Base-by-base conservation (phyloP, 805 yeast species). In the Wickerhamomyces silvicola region DNA sequence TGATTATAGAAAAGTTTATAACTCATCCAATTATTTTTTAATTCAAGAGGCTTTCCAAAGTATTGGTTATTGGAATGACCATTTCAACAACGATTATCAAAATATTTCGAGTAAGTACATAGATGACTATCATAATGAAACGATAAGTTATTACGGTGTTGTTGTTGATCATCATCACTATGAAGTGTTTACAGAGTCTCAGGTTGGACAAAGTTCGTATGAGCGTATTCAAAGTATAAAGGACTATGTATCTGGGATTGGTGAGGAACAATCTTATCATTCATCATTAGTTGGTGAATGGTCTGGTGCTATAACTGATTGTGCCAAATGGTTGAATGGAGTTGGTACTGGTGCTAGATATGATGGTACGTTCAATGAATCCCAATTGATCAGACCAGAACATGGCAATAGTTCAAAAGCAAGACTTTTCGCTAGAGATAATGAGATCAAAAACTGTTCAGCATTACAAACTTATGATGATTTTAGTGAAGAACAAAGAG, bases 101-200 rank as follows among this genome's bases (percentile, higher is more conserved):
- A 56, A 51, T 19, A 50, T 56, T 1, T 47, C 60, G 0, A 26
- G 43, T 6, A 41, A 53, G 34, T 65, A 60, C 42, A 59, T 42
- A 14, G 22, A 19, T 7, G 16, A 12, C 17, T 13, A 60, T 42
- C 54, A 63, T 13, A 35, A 61, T 39, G 50, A 60, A 58, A 60
- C 55, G 70, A 43, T 50, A 40, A 39, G 57, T 46, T 18, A 64
- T 39, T 64, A 60, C 54, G 72, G 77, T 46, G 78, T 83, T 29
- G 69, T 84, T 19, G 65, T 87, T 31, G 96, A 88, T 56, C 95
- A 85, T 60, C 96, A 88, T 60, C 85, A 81, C 55, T 88, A 88
- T 60, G 94, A 87, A 62, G 90, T 86, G 14, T 88, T 90, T 56
- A 66, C 78, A 11, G 67, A 66, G 24, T 75, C 64, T 17, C 83